Base-by-base conservation (phyloP, 768 basidiomycete species). In the Boletus speciosus region DNA sequence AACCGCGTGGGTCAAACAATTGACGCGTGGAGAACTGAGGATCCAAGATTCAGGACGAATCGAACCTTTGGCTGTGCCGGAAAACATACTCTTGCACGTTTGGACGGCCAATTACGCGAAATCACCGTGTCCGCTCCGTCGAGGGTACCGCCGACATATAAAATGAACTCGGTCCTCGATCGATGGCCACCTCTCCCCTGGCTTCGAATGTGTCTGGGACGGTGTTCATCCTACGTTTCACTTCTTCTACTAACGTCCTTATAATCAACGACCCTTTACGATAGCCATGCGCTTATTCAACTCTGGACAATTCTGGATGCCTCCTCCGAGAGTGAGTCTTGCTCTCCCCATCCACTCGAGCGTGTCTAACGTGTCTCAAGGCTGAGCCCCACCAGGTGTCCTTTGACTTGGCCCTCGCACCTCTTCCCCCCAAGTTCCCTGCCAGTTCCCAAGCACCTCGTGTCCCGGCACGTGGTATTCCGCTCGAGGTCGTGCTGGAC, bases 401-500 rank as follows among this genome's bases (percentile, higher is more conserved):
- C 44, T 72, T 78, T 54, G 69, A 73, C 61, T 61, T 80, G 50
- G 63, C 68, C 52, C 58, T 73, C 31, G 51, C 59, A 35, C 51
- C 63, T 49, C 64, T 64, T 50, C 60, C 61, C 50, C 62, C 51
- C 44, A 66, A 63, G 43, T 36, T 52, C 57, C 38, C 49, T 52
- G 10, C 60, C 45, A 44, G 37, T 36, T 50, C 59, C 47, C 56
- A 55, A 50, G 34, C 54, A 29, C 63, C 59, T 51, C 54, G 62
- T 55, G 55, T 71, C 38, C 66, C 63, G 42, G 31, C 54, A 57
- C 54, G 59, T 46, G 69, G 66, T 7, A 71, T 89, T 38, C 88
- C 88, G 10, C 73, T 85, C 56, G 88, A 89, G 69, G 63, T 90
- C 44, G 76, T 83, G 39, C 70, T 86, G 52, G 64, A 77, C 60